Base-by-base conservation (phyloP, 1,284 basidiomycete genomes). In the Apiotrichum mycotoxinovorans region DNA sequence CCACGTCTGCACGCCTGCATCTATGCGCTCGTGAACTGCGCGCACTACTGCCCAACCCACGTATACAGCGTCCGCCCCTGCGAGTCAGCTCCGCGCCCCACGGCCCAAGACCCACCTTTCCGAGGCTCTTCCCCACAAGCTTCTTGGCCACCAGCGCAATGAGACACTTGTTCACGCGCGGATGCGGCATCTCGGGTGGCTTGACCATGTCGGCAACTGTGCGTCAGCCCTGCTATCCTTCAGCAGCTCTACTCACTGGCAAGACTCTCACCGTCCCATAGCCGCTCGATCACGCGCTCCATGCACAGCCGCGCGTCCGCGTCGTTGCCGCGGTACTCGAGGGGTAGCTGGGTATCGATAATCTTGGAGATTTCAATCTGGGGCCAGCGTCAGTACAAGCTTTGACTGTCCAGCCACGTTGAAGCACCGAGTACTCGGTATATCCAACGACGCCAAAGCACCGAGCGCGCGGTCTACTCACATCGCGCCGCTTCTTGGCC, bases 101-200 rank as follows among this genome's bases (percentile, higher is more conserved):
- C 14, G 25, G 15, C n/a, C 0, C 10, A 3, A 3, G 22, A 78
- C 78, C 65, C 60, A 80, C 79, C 58, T 75, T 76, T 23, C 75
- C 70, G 30, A 62, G 75, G 23, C 61, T 67, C 74, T 93, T 95
- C 47, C 80, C 78, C 3, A 93, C 89, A 26, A 90, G 83, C 73
- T 95, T 96, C 52, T 91, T 83, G 65, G 87, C 87, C 1, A 94
- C 90, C 1, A 96, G 80, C 1, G 91, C 90, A 56, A 96, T 92
- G 33, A 97, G 80, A 64, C 91, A 92, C 75, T 93, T 95, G 78
- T 96, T 95, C 43, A 91, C 91, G 37, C 87, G 83, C 8, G 90
- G 88, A 77, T 94, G 91, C 47, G 86, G 87, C 46, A 94, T 80
- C 57, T 92, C 89, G 0, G 91, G 90, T 1, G 85, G 85, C 49